Evolutionary conservation across 2,329 filamentous ascomycete species (phyloP).

Genomic region (Sporothrix pseudoabietina): DNA sequence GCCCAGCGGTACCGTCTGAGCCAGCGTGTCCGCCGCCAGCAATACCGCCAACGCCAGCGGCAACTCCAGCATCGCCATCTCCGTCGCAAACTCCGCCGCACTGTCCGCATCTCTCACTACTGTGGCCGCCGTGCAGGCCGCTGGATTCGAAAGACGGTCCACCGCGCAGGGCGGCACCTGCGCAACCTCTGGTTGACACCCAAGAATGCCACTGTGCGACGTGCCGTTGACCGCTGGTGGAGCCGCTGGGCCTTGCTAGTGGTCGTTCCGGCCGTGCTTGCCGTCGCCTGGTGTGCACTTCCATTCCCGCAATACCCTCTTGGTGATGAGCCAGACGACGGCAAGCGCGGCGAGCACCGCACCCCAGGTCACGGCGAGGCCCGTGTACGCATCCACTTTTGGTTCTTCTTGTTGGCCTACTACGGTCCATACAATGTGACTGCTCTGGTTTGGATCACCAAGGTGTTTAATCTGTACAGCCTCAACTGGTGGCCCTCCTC

Average conservation of each 20-base stretch:
- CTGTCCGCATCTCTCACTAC: conserved; percentile 10
- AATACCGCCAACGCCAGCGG: background rate
- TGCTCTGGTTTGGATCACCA: conserved; percentile 70
- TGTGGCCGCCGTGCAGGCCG: conserved; percentile 41
- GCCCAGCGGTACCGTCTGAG: conserved; percentile 26
- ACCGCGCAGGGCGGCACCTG: conserved; percentile 43
- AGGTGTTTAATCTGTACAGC: conserved; percentile 70
- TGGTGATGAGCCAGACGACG: conserved; percentile 46
- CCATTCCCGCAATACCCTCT: conserved; percentile 66
- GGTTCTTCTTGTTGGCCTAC: conserved; percentile 71
- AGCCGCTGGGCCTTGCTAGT: conserved; percentile 63
- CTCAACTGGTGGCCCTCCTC: conserved; percentile 71
- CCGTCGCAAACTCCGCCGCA: conserved; percentile 20
- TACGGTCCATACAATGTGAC: conserved; percentile 70
- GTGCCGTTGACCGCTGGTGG: conserved; percentile 65
- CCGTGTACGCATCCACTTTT: conserved; percentile 67
- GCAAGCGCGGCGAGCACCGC: conserved; percentile 41
- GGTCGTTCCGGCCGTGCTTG: conserved; percentile 61
- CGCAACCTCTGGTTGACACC: conserved; percentile 64
- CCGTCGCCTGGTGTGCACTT: conserved; percentile 65
- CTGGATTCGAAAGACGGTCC: conserved; percentile 30
- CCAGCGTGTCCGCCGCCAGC: background rate
- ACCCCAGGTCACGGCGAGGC: conserved; percentile 65
- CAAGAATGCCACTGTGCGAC: conserved; percentile 59
- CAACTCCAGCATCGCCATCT: background rate